A percentile compares a stretch with the other conserved stretches of the same genome.
Conservation (phyloP, 495 filamentous ascomycete species). For the Neurospora sp. region DNA sequence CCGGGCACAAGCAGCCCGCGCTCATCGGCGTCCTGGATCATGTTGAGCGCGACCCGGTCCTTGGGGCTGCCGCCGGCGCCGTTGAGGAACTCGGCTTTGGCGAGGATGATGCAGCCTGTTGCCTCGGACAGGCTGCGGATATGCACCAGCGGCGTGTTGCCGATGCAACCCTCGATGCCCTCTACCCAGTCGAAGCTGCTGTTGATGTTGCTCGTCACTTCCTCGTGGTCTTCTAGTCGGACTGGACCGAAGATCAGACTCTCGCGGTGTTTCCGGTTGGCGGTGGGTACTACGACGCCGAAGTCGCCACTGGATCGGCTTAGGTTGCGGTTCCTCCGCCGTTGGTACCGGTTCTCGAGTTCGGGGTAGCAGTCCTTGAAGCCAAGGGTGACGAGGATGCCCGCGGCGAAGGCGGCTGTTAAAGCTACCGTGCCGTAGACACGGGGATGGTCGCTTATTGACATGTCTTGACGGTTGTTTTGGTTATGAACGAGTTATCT, state of each 20-base stretch:
- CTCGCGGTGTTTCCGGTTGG: slow-evolving; percentile 12
- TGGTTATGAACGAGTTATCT: neutral
- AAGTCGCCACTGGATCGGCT: neutral
- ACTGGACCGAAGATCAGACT: slow-evolving; percentile 35
- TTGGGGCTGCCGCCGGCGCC: slow-evolving; percentile 94
- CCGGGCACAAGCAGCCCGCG: slow-evolving; percentile 65
- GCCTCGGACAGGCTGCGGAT: slow-evolving; percentile 83
- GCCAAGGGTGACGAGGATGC: slow-evolving; percentile 59
- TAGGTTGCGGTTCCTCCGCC: slow-evolving; percentile 14
- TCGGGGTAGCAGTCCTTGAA: slow-evolving; percentile 68
- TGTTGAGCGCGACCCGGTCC: slow-evolving; percentile 83
- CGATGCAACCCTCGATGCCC: slow-evolving; percentile 88
- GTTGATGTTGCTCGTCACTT: slow-evolving; percentile 3
- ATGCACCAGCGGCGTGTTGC: slow-evolving; percentile 81
- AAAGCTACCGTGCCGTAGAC: slow-evolving; percentile 49
- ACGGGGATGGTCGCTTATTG: slow-evolving; percentile 43
- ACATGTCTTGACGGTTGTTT: slow-evolving; percentile 24
- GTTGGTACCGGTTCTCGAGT: slow-evolving; percentile 51
- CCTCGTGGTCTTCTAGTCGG: slow-evolving; percentile 43
- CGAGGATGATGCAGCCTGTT: slow-evolving; percentile 89
- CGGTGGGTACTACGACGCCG: neutral
- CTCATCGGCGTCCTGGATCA: slow-evolving; percentile 77
- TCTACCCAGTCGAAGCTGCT: slow-evolving; percentile 32
- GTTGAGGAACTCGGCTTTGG: slow-evolving; percentile 94
- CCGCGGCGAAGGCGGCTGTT: slow-evolving; percentile 61